Evolutionary conservation across 768 basidiomycete genomes (phyloP), one percentile per base, ranked within the genome.

Genomic region (Boletus rubroflammeus): DNA sequence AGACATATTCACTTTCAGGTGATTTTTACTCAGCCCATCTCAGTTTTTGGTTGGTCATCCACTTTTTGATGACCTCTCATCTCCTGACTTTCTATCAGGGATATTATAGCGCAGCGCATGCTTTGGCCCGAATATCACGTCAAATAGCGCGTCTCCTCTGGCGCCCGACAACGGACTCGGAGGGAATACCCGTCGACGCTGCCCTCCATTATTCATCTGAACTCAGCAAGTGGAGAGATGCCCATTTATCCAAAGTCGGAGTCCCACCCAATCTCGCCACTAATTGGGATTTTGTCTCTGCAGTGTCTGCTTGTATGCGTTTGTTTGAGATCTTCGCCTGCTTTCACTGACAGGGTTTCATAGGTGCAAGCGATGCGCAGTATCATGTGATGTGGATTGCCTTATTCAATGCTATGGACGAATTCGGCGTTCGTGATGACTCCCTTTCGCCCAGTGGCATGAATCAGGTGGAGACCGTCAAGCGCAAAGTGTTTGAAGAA

Each of bases 351-450:
- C 41, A 41, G 13, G 29, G 6, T 32, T 21, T 36, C 31, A 28
- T 75, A 74, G 88, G 88, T 60, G 87, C 88, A 19, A 90, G 88
- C 64, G 90, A 94, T 66, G 89, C 90, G 28, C 91, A 88, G 28
- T 95, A 90, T 67, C 93, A 97, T 72, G 82, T 88, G 62, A 87
- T 95, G 83, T 96, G 91, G 92, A 84, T 94, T 55, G 82, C 85
- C 39, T 71, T 93, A 5, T 88, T 89, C 69, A 84, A 79, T 57
- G 92, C 93, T 1, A 71, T 96, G 58, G 86, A 91, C 54, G 92
- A 95, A 53, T 93, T 81, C 64, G 92, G 92, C 11, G 77, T 96
- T 53, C 83, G 82, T 56, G 92, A 94, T 62, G 70, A 72, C 29
- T 57, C 67, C 40, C 46, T 67, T 9, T 61, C 67, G 2, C 67